Evolutionary conservation across 2,329 filamentous ascomycete species (phyloP), one percentile per base, ranked within the genome.

Genomic region (Fusarium chuoi): DNA sequence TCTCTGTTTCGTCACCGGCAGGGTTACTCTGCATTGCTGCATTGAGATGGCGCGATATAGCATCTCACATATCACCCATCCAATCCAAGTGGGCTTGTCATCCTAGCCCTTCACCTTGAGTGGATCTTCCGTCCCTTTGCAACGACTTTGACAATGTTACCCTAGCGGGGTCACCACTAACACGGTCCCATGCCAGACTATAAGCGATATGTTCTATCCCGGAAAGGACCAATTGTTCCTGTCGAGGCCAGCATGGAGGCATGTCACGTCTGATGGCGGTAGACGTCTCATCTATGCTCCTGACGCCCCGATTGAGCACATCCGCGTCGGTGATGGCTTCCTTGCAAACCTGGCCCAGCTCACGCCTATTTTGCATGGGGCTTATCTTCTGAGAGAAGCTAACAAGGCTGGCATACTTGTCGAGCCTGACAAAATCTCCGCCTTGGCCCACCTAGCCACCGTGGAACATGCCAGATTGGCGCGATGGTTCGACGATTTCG

Each of bases 171-270:
- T 57, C 61, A 55, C 63, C 46, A 77, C 73, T 78, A 58, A 78
- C 76, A 70, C 62, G 26, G 55, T 65, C 64, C 62, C 70, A 64
- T 64, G 56, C 36, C 66, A 84, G 83, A 81, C 83, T 41, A 84
- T 83, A 79, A 78, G 81, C 60, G 79, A 81, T 54, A 73, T 85
- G 55, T 84, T 85, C 70, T 81, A 80, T 24, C 79, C 78, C n/a
- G 66, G 70, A 24, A 77, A 78, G 42, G 70, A 79, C 22, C 78
- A 80, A 46, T 84, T 82, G 65, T 84, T 85, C 68, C 77, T 84
- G 10, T 77, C 79, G 35, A 76, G 78, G 30, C 78, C 78, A 15
- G 81, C 80, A 61, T 85, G 83, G 83, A 81, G 80, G 61, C 71
- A 74, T 26, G 73, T 83, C n/a, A 78, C 83, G 65, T 65, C 67